phyloP scores from a whole-genome alignment of 345 rosid species.

The Acer saccharum region DNA sequence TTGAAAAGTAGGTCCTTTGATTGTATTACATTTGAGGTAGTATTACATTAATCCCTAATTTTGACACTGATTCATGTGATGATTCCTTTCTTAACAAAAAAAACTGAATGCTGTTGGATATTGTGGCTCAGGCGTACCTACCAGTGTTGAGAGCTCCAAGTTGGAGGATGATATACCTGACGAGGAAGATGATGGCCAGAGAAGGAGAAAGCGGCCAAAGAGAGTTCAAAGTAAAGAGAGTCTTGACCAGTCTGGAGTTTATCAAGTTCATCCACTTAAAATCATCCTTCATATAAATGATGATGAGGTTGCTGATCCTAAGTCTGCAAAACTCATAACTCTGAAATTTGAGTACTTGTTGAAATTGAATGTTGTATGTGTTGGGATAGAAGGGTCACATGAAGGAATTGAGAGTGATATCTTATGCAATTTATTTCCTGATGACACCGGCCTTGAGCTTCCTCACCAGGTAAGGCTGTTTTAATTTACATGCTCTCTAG shows the following conservation, averaged over 20 bases:
- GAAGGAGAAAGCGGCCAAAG: slow-evolving; percentile 72
- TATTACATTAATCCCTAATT: background rate
- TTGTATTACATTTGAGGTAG: background rate
- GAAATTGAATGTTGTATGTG: slow-evolving; percentile 83
- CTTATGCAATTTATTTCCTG: slow-evolving; percentile 75
- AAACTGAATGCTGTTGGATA: slow-evolving; percentile 11
- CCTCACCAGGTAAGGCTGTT: slow-evolving; percentile 73
- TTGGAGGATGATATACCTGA: slow-evolving; percentile 74
- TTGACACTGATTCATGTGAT: background rate
- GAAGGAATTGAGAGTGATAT: slow-evolving; percentile 58
- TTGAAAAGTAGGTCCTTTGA: background rate
- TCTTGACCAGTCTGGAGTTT: slow-evolving; percentile 55
- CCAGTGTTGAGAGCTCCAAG: slow-evolving; percentile 55
- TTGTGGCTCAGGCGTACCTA: slow-evolving; percentile 50
- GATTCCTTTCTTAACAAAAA: background rate
- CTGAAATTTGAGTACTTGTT: slow-evolving; percentile 77
- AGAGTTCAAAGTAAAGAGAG: slow-evolving; percentile 63
- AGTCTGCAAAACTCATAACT: slow-evolving; percentile 52
- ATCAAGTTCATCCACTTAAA: slow-evolving; percentile 75
- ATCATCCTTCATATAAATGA: slow-evolving; percentile 64
- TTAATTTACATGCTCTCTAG: background rate
- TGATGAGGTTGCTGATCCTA: slow-evolving; percentile 62
- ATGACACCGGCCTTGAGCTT: slow-evolving; percentile 82
- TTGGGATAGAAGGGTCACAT: slow-evolving; percentile 58
- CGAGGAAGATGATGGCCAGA: slow-evolving; percentile 86